phyloP scores from a whole-genome alignment of 352 stramenopile species.

The Phytophthora agathidicida region DNA sequence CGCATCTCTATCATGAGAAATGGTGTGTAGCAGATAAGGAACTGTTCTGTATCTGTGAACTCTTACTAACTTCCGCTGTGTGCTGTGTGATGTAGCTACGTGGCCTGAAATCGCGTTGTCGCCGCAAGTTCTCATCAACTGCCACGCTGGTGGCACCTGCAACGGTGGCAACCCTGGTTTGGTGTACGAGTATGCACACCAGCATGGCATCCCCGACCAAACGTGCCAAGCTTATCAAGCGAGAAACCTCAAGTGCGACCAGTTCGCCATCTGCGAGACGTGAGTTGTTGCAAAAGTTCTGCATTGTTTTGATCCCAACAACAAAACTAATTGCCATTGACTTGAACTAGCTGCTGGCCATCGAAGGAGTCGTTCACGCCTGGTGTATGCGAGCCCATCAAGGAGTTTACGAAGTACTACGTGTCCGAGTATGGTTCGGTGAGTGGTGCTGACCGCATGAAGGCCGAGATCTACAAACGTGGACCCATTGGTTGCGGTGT shows the following conservation, averaged over 20 bases:
- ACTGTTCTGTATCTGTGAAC: neutral
- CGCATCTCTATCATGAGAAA: constrained; percentile 92
- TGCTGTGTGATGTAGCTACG: constrained; percentile 37
- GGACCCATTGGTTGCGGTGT: constrained; percentile 91
- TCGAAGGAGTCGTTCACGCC: constrained; percentile 89
- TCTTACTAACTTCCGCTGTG: too few species aligned
- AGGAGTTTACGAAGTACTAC: constrained; percentile 90
- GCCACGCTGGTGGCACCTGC: constrained; percentile 78
- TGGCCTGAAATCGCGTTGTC: constrained; percentile 87
- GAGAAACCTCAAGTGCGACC: constrained; percentile 80
- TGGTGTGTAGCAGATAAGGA: constrained; percentile 34
- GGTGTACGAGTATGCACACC: constrained; percentile 88
- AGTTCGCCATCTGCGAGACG: constrained; percentile 84
- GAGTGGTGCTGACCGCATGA: constrained; percentile 87
- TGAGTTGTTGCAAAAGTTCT: constrained; percentile 28
- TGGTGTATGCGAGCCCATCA: constrained; percentile 83
- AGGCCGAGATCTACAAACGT: constrained; percentile 92
- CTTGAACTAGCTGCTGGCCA: constrained; percentile 67
- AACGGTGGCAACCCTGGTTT: constrained; percentile 80
- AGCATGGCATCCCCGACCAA: constrained; percentile 91
- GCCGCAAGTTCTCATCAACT: constrained; percentile 88
- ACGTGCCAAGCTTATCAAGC: constrained; percentile 93
- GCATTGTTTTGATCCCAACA: neutral
- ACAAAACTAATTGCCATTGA: too few species aligned
- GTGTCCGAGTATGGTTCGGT: constrained; percentile 91